phyloP scores from a whole-genome alignment of 2,329 filamentous ascomycete species.

The Colletotrichum sp. region DNA sequence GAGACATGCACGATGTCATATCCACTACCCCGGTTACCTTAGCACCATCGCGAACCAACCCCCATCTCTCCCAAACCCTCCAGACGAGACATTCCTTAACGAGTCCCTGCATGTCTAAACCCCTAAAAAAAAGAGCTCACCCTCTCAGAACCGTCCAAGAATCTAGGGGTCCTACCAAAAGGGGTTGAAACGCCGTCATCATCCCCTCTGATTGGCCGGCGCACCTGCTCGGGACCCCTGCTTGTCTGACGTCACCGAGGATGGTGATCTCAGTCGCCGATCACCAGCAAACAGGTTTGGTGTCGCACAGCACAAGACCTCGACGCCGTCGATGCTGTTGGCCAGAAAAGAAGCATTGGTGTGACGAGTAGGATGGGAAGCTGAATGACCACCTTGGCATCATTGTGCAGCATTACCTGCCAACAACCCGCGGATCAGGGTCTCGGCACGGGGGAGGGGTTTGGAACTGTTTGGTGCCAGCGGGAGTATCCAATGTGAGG shows the following conservation, averaged over 20 bases:
- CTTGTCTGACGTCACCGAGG: conserved; percentile 12
- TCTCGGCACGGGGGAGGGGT: conserved; percentile 2
- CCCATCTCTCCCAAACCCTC: neutral
- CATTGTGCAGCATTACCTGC: conserved; percentile 17
- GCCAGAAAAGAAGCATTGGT: neutral
- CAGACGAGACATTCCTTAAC: neutral
- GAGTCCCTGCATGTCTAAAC: conserved; percentile 8
- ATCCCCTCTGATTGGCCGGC: neutral
- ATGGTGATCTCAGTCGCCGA: conserved; percentile 10
- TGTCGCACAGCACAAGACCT: neutral
- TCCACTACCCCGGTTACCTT: neutral
- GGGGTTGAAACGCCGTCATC: neutral
- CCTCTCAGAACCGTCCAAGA: neutral
- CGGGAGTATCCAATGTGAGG: neutral
- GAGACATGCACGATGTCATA: conserved; percentile 11
- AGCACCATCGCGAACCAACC: neutral
- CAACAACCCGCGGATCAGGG: neutral
- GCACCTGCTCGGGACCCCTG: neutral
- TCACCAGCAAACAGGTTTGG: conserved; percentile 18
- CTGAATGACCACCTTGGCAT: conserved; percentile 13
- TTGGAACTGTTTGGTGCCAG: neutral
- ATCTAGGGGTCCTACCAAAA: conserved; percentile 21
- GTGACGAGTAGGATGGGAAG: neutral
- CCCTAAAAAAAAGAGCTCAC: neutral
- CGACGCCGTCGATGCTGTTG: neutral